These are phyloP conservation scores for Podaxis pistillaris DNA, from an alignment of 768 basidiomycete genomes.

Conservation along the genomic window DNA sequence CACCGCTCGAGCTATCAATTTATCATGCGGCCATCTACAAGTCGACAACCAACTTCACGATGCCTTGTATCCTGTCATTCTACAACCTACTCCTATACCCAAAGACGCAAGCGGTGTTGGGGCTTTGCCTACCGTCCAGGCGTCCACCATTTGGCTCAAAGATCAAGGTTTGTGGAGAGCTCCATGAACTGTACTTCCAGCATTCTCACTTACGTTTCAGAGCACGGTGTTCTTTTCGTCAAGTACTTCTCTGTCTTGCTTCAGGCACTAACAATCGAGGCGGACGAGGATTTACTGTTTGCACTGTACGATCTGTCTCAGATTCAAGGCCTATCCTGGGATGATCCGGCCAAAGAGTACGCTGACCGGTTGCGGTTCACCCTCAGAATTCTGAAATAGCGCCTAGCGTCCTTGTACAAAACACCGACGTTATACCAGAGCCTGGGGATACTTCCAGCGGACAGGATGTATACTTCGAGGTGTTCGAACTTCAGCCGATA, in stretches of 20 bases:
- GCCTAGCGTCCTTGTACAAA: conserved; percentile 61
- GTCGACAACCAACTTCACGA: conserved; percentile 98
- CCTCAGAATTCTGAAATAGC: conserved; percentile 4
- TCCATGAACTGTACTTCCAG: not conserved
- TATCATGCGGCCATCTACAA: conserved; percentile 86
- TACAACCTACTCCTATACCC: conserved; percentile 89
- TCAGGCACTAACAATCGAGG: conserved; percentile 91
- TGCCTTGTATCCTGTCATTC: conserved; percentile 88
- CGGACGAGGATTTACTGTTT: conserved; percentile 97
- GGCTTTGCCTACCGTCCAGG: conserved; percentile 86
- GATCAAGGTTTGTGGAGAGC: conserved; percentile 68
- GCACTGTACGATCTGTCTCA: conserved; percentile 90
- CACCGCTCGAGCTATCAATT: conserved; percentile 73
- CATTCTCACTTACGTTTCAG: conserved; percentile 37
- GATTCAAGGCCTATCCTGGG: conserved; percentile 90
- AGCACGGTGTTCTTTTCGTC: conserved; percentile 97
- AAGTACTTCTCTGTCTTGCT: conserved; percentile 95
- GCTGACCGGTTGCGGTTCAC: conserved; percentile 20
- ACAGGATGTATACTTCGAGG: conserved; percentile 91
- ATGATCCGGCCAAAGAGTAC: conserved; percentile 73
- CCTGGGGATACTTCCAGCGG: conserved; percentile 66
- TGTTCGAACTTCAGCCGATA: conserved; percentile 92
- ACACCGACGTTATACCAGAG: conserved; percentile 67
- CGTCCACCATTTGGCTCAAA: conserved; percentile 85
- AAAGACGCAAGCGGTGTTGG: conserved; percentile 74